These are phyloP conservation scores for Starmerella vaccinii DNA, from an alignment of 805 yeast species.

Conservation along the genomic window DNA sequence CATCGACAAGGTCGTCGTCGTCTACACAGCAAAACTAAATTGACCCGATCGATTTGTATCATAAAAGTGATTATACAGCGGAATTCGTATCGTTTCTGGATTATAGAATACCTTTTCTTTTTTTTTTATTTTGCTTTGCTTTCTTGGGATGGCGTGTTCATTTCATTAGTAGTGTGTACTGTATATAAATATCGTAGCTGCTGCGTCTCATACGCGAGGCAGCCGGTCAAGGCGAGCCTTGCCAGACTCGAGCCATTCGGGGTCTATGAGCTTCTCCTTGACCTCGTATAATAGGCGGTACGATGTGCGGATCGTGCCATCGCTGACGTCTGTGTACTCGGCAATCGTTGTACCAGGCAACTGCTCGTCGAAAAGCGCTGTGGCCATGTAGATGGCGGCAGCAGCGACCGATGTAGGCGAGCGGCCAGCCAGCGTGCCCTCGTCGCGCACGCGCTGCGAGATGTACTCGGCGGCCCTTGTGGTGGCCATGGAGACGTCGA, in stretches of 20 bases:
- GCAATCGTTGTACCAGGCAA: conserved; percentile 72
- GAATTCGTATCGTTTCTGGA: no score
- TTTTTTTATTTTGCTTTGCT: no score
- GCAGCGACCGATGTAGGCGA: conserved; percentile 97
- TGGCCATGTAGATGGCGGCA: conserved; percentile 89
- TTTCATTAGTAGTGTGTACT: no score
- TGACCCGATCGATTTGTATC: no score
- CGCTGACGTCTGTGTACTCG: conserved; percentile 90
- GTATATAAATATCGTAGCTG: neutral
- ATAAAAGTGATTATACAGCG: no score
- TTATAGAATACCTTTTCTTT: no score
- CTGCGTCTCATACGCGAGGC: conserved; percentile 25
- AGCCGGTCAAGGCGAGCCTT: conserved; percentile 45
- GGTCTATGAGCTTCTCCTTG: conserved; percentile 61
- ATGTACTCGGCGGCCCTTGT: conserved; percentile 89
- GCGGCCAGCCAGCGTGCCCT: conserved; percentile 90
- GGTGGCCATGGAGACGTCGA: conserved; percentile 75
- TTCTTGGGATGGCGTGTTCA: no score
- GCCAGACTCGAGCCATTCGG: conserved; percentile 62
- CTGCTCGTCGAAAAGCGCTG: conserved; percentile 71
- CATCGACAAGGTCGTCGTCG: no score
- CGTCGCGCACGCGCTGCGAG: conserved; percentile 79
- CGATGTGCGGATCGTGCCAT: conserved; percentile 90
- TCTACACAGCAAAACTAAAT: no score
- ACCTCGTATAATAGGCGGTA: conserved; percentile 74